phyloP scores from a whole-genome alignment of 768 basidiomycete species.

The Cystofilobasidium ferigula region DNA sequence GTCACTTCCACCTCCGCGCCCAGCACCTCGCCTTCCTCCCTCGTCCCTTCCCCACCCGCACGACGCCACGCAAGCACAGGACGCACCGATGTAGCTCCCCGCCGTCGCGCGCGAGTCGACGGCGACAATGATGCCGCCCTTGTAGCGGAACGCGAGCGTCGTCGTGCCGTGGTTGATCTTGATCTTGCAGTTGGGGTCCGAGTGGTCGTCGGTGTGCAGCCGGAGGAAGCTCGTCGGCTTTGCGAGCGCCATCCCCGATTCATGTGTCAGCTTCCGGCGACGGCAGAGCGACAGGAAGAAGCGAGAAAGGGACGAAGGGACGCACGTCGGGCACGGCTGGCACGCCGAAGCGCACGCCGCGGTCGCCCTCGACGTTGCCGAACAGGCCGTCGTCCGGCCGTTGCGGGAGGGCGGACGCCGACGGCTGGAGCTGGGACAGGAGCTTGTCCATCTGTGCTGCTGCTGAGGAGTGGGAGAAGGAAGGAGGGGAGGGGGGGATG shows the following conservation, averaged over 20 bases:
- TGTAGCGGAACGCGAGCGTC: constrained; percentile 89
- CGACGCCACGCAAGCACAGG: neutral
- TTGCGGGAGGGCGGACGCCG: neutral
- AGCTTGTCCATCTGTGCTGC: neutral
- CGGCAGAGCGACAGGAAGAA: too few relatives aligned
- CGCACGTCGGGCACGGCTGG: constrained; percentile 25
- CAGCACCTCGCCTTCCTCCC: too few relatives aligned
- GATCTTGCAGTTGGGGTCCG: constrained; percentile 86
- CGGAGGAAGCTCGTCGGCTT: constrained; percentile 85
- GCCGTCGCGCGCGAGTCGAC: constrained; percentile 98
- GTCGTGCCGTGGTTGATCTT: constrained; percentile 99
- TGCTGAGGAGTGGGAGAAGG: neutral
- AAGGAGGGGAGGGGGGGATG: neutral
- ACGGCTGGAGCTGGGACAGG: constrained; percentile 2
- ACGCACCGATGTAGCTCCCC: constrained; percentile 86
- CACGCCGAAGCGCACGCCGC: constrained; percentile 21
- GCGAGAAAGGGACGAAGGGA: neutral
- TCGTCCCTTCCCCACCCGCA: too few relatives aligned
- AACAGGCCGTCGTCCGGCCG: constrained; percentile 3
- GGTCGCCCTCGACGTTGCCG: constrained; percentile 24
- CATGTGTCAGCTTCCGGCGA: neutral
- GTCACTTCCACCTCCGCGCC: too few relatives aligned
- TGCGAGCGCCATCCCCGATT: neutral
- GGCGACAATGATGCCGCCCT: constrained; percentile 96
- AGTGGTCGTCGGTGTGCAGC: constrained; percentile 88